Base-by-base conservation (phyloP, 371 early-diverging fungal genomes). In the Mucor racemosus region DNA sequence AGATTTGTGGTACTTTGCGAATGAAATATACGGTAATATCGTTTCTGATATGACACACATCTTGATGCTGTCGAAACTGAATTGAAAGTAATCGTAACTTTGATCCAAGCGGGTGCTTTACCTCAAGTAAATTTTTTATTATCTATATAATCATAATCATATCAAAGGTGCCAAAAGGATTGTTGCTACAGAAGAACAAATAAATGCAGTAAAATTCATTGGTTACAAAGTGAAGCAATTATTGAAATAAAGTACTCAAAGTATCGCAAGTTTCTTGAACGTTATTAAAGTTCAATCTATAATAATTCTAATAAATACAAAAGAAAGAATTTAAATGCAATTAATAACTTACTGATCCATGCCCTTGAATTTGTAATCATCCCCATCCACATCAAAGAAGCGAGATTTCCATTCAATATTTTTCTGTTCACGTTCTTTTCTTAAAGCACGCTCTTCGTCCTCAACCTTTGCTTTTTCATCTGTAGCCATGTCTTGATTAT, bases 391-490 rank as follows among this genome's bases (percentile, higher is more conserved):
- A 31, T 69, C 62, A 73, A 90, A 90, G 69, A 85, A 90, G 34
- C 87, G 77, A 26, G 85, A 76, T 7, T 71, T 56, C 76, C 82
- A 90, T 39, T 68, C 64, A 42, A 77, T 67, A 6, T 78, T 82
- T 1, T 79, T 77, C 9, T 72, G 73, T 36, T 88, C 90, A 14
- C 94, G 81, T 14, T 72, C 76, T 69, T 88, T 91, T 36, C 85
- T 81, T 26, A 79, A 73, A 35, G 72, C 71, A 19, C 97, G 87
- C 75, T 97, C 96, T 34, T 77, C 74, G 68, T 94, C 92, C 73
- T 97, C 97, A 33, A 97, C 90, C 14, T 79, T 82, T 0, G 82
- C 73, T 72, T 97, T 97, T 67, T 94, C 92, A 14, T 75, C 79
- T 5, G 97, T 94, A 0, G 97, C 97, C 19, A 74, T 65, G 46